These are phyloP conservation scores for Talaromyces nanjingensis DNA, from an alignment of 495 filamentous ascomycete species.

Conservation along the genomic window DNA sequence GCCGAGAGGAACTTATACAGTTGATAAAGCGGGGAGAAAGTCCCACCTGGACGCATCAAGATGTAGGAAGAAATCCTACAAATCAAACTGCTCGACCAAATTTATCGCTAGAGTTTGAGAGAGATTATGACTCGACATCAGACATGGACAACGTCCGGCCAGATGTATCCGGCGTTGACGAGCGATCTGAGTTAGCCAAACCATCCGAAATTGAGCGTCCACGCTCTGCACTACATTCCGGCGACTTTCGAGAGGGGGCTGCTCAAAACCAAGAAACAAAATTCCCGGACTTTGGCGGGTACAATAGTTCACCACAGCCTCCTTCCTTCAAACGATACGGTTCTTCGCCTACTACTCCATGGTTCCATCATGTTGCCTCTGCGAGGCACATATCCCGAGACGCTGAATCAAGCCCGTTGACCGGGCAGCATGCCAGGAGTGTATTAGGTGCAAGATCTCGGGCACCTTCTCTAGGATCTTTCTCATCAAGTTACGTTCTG, in stretches of 20 bases:
- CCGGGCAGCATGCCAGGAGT: conserved; percentile 11
- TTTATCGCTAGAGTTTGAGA: background rate
- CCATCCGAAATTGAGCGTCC: conserved; percentile 68
- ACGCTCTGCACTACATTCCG: conserved; percentile 79
- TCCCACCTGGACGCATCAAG: background rate
- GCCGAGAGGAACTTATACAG: conserved; percentile 76
- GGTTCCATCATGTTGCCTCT: conserved; percentile 33
- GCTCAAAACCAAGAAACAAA: conserved; percentile 16
- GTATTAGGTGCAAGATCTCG: conserved; percentile 25
- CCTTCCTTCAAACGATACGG: conserved; percentile 14
- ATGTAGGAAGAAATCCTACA: background rate
- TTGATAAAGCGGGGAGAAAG: conserved; percentile 61
- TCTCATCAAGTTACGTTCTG: conserved; percentile 76
- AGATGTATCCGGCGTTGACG: background rate
- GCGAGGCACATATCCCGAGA: conserved; percentile 12
- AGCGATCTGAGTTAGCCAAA: conserved; percentile 23
- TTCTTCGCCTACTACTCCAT: conserved; percentile 43
- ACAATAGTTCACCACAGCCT: conserved; percentile 10
- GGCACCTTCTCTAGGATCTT: conserved; percentile 65
- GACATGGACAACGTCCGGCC: background rate
- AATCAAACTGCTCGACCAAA: background rate
- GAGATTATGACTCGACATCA: background rate
- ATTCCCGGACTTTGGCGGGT: conserved; percentile 15
- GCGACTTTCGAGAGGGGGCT: conserved; percentile 71
- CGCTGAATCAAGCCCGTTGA: conserved; percentile 13